Conservation (phyloP, 805 yeast genomes). For the Candida silvicultrix region DNA sequence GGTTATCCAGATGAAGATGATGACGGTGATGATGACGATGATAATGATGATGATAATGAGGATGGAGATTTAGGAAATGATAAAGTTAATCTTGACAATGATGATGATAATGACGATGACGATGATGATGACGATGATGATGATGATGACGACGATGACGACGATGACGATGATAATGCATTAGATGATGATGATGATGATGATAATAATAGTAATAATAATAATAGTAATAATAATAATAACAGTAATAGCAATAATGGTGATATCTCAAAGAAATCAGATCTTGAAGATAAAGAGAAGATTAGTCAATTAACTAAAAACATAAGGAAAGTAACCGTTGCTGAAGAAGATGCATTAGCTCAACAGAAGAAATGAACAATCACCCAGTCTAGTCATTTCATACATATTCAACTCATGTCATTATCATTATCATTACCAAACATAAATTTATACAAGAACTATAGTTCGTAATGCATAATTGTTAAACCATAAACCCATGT, state of each 20-base stretch:
- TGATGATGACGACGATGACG: conserved; percentile 33
- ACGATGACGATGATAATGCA: conserved; percentile 8
- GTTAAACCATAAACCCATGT: too few species aligned
- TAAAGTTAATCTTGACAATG: conserved; percentile 32
- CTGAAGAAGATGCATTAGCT: conserved; percentile 5
- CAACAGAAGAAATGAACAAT: too few species aligned
- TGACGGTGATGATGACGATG: conserved; percentile 43
- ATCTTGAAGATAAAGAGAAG: conserved; percentile 10
- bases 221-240: conserved; percentile 9
- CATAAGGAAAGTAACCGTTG: conserved; percentile 22
- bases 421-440: too few species aligned
- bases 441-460: too few species aligned
- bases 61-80: conserved; percentile 37
- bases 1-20: conserved; percentile 52
- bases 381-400: not conserved
- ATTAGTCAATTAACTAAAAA: conserved; percentile 12
- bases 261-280: conserved; percentile 1
- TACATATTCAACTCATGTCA: too few species aligned
- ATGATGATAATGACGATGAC: conserved; percentile 42
- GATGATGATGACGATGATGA: conserved; percentile 35
- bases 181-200: conserved; percentile 8
- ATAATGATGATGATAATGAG: conserved; percentile 34
- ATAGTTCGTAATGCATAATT: too few species aligned
- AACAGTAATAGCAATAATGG: conserved; percentile 11
- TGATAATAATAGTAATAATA: conserved; percentile 10